phyloP scores from a whole-genome alignment of 1,139 yeast genomes.

The Debaryomyces fabryi region DNA sequence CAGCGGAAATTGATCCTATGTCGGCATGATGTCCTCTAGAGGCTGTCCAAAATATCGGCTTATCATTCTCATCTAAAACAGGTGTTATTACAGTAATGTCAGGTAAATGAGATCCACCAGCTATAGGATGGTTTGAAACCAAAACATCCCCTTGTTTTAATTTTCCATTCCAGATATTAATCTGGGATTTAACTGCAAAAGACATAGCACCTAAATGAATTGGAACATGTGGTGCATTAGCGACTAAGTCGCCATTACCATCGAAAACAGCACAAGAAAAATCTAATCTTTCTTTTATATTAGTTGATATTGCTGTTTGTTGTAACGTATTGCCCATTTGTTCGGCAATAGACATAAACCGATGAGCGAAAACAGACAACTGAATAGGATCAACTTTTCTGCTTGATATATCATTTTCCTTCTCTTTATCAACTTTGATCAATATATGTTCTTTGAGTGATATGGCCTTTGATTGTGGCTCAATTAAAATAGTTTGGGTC shows the following conservation, averaged over 20 bases:
- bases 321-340: conserved; percentile 73
- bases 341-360: conserved; percentile 78
- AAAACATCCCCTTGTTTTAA: conserved; percentile 64
- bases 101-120: conserved; percentile 74
- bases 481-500: conserved; percentile 75
- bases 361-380: conserved; percentile 66
- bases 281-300: conserved; percentile 67
- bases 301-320: conserved; percentile 65
- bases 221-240: conserved; percentile 77
- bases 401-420: conserved; percentile 17
- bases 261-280: conserved; percentile 77
- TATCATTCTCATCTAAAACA: conserved; percentile 25
- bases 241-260: conserved; percentile 64
- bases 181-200: conserved; percentile 62
- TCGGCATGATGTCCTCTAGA: conserved; percentile 58
- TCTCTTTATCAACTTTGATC: conserved; percentile 21
- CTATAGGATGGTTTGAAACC: conserved; percentile 66
- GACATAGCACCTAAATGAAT: conserved; percentile 78
- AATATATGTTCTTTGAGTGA: conserved; percentile 51
- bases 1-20: conserved; percentile 51
- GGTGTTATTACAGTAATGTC: conserved; percentile 70
- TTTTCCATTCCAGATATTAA: conserved; percentile 55
- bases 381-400: conserved; percentile 55
- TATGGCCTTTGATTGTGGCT: conserved; percentile 60
- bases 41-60: conserved; percentile 45